Conservation (phyloP, 768 basidiomycete genomes). For the Amanita fuliginea region DNA sequence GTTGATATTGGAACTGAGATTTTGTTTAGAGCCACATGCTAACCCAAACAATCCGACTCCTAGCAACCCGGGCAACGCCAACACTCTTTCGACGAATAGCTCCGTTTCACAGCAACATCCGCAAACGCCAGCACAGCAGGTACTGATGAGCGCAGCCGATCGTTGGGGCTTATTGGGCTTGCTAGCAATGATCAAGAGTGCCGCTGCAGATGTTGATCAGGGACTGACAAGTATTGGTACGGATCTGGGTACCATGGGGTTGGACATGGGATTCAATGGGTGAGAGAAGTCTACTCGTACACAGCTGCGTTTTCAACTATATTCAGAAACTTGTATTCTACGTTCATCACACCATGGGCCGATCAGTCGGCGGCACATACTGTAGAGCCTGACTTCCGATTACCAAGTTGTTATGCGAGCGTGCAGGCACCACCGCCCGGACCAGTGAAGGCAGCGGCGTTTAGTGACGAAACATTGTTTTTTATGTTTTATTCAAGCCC, state of each 20-base stretch:
- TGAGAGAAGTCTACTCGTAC: conserved; percentile 29
- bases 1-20: conserved; percentile 25
- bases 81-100: conserved; percentile 17
- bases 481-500: conserved; percentile 97
- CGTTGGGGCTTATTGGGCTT: conserved; percentile 88
- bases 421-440: conserved; percentile 83
- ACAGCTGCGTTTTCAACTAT: conserved; percentile 9
- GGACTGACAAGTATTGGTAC: conserved; percentile 79
- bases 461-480: conserved; percentile 94
- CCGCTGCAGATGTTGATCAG: conserved; percentile 64
- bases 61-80: conserved; percentile 21
- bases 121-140: conserved; percentile 88
- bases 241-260: conserved; percentile 83
- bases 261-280: conserved; percentile 82
- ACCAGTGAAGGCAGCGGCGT: conserved; percentile 67
- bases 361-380: conserved; percentile 78
- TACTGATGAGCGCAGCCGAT: conserved; percentile 87
- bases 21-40: conserved; percentile 20
- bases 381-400: conserved; percentile 87
- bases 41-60: conserved; percentile 22
- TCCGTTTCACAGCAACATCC: conserved; percentile 42
- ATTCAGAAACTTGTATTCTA: conserved; percentile 72
- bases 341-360: conserved; percentile 95
- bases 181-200: conserved; percentile 78
- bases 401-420: conserved; percentile 81